phyloP scores from a whole-genome alignment of 345 rosid species.

The Lagerstroemia speciosa region DNA sequence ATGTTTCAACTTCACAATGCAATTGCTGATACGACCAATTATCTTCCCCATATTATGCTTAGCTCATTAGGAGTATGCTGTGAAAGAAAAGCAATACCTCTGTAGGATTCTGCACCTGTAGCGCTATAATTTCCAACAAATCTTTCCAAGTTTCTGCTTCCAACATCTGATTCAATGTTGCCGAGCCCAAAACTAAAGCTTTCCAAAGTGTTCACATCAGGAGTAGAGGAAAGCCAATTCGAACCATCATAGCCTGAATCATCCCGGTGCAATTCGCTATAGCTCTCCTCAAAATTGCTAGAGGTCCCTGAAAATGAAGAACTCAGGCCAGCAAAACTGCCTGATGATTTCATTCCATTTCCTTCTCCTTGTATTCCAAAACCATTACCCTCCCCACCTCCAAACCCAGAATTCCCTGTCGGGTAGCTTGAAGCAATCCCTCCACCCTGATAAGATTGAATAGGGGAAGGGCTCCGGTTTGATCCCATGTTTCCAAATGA shows the following conservation, averaged over 20 bases:
- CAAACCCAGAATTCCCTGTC: slow-evolving; percentile 26
- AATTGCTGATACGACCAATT: background rate
- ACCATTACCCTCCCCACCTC: slow-evolving; percentile 30
- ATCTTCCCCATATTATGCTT: background rate
- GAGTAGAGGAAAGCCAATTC: slow-evolving; percentile 61
- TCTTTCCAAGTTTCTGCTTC: slow-evolving; percentile 51
- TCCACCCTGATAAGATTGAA: slow-evolving; percentile 31
- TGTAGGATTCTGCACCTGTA: slow-evolving; percentile 14
- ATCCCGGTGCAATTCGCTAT: slow-evolving; percentile 49
- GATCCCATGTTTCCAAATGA: slow-evolving; percentile 58
- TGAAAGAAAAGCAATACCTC: no score
- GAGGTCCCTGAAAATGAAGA: slow-evolving; percentile 51
- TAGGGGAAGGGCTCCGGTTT: slow-evolving; percentile 61
- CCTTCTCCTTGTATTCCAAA: slow-evolving; percentile 40
- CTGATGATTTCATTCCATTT: slow-evolving; percentile 41
- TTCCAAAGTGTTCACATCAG: slow-evolving; percentile 54
- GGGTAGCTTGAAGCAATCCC: slow-evolving; percentile 31
- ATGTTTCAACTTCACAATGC: background rate
- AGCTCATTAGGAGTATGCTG: no score
- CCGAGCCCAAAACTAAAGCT: slow-evolving; percentile 61
- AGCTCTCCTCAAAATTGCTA: slow-evolving; percentile 48
- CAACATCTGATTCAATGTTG: slow-evolving; percentile 50
- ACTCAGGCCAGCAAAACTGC: slow-evolving; percentile 32
- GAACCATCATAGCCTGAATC: slow-evolving; percentile 62
- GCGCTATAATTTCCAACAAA: slow-evolving; percentile 66